These are phyloP conservation scores for Phlebiopsis flavidoalba DNA, from an alignment of 768 basidiomycete species.

Conservation along the genomic window DNA sequence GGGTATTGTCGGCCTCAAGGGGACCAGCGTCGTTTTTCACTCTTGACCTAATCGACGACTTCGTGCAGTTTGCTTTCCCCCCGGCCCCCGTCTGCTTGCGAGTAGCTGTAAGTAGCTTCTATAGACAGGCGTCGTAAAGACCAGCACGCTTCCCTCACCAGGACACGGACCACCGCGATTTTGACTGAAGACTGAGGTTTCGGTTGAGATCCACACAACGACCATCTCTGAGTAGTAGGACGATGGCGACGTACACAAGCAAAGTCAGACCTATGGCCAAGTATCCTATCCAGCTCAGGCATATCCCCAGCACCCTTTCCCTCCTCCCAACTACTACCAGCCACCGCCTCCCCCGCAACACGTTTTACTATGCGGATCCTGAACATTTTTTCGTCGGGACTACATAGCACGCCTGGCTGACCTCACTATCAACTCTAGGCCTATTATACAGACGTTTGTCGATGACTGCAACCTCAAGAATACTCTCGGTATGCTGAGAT, in stretches of 20 bases:
- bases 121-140: slow-evolving; percentile 3
- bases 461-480: slow-evolving; percentile 87
- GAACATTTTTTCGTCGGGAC: slow-evolving; percentile 74
- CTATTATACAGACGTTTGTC: slow-evolving; percentile 91
- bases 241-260: slow-evolving; percentile 45
- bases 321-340: slow-evolving; percentile 32
- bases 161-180: background rate
- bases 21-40: slow-evolving; percentile 21
- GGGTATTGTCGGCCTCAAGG: slow-evolving; percentile 10
- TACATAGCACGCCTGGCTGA: slow-evolving; percentile 67
- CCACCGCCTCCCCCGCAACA: slow-evolving; percentile 42
- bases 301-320: slow-evolving; percentile 30
- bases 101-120: slow-evolving; percentile 22
- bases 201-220: slow-evolving; percentile 14
- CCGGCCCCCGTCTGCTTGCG: slow-evolving; percentile 12
- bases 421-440: slow-evolving; percentile 91
- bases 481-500: slow-evolving; percentile 73
- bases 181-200: slow-evolving; percentile 7
- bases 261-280: slow-evolving; percentile 52
- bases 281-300: slow-evolving; percentile 43
- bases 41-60: slow-evolving; percentile 43
- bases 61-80: slow-evolving; percentile 16
- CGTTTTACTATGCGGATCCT: slow-evolving; percentile 54
- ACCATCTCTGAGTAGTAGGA: slow-evolving; percentile 8
- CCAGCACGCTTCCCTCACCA: slow-evolving; percentile 2